Evolutionary conservation across 768 basidiomycete species (phyloP).

Genomic region (Leccinum variicolor): DNA sequence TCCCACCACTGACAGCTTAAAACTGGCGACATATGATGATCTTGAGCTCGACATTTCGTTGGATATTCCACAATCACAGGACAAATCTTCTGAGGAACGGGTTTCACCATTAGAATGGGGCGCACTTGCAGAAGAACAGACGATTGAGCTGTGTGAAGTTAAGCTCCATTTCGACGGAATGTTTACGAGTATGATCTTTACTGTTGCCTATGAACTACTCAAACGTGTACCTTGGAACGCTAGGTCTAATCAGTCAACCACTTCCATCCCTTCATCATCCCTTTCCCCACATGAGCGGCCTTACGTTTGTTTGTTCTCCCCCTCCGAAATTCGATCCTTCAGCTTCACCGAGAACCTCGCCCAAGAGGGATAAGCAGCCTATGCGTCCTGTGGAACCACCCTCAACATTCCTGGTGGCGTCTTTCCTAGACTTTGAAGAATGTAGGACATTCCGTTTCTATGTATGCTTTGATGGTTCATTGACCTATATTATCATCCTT

Average conservation of each 20-base stretch:
- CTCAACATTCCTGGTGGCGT: conserved; percentile 47
- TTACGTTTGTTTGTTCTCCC: conserved; percentile 46
- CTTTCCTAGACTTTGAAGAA: conserved; percentile 57
- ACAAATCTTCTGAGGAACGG: conserved; percentile 21
- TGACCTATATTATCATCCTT: conserved; percentile 25
- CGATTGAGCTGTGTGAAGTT: conserved; percentile 61
- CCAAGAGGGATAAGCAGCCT: conserved; percentile 26
- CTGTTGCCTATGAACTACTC: background rate
- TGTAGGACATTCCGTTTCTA: conserved; percentile 39
- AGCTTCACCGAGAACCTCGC: conserved; percentile 23
- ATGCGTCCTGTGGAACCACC: conserved; percentile 25
- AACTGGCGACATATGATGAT: conserved; percentile 29
- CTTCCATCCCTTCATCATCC: conserved; percentile 43
- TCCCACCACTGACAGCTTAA: conserved; percentile 36
- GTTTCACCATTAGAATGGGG: conserved; percentile 41
- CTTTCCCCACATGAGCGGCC: conserved; percentile 36
- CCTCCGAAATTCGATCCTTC: conserved; percentile 26
- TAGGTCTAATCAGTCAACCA: conserved; percentile 44
- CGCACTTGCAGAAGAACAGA: conserved; percentile 55
- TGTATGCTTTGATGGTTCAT: background rate
- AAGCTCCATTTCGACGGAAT: conserved; percentile 46
- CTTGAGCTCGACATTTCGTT: conserved; percentile 40
- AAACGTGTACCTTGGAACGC: conserved; percentile 1
- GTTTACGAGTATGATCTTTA: conserved; percentile 38
- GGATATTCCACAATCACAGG: conserved; percentile 19